Conservation (phyloP, 2,329 filamentous ascomycete genomes). For the Fusarium musae region DNA sequence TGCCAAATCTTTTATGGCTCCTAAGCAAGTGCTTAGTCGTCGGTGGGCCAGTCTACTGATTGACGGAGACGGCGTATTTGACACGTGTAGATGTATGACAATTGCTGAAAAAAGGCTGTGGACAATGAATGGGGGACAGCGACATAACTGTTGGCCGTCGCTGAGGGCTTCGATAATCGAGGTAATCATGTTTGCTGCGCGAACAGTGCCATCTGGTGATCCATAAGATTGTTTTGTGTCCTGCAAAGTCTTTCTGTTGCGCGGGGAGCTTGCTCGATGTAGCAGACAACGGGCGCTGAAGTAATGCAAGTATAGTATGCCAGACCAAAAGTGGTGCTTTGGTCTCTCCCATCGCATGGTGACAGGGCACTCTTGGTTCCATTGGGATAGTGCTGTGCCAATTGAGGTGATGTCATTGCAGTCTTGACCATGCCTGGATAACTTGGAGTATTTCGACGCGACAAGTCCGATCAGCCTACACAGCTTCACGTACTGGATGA, state of each 20-base stretch:
- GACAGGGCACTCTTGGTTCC: not conserved
- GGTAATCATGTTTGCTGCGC: not conserved
- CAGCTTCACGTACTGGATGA: not conserved
- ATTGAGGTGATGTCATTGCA: not conserved
- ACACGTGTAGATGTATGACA: not conserved
- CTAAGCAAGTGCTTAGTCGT: not conserved
- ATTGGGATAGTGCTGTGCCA: not conserved
- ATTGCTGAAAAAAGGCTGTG: not conserved
- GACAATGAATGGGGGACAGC: not conserved
- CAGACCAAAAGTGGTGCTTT: not conserved
- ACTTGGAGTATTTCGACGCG: not conserved
- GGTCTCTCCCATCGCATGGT: not conserved
- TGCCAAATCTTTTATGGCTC: not conserved
- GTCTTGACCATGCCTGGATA: not conserved
- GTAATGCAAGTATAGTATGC: not conserved
- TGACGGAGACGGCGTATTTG: not conserved
- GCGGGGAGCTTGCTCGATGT: not conserved
- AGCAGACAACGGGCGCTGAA: not conserved
- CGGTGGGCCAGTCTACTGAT: not conserved
- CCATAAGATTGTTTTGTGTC: not conserved
- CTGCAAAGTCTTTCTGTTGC: not conserved
- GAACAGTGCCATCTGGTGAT: not conserved
- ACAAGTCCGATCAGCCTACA: not conserved
- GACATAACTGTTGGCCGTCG: not conserved
- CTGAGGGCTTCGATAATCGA: not conserved